Evolutionary conservation across 345 rosid species (phyloP).

Genomic region (Acer negundo): DNA sequence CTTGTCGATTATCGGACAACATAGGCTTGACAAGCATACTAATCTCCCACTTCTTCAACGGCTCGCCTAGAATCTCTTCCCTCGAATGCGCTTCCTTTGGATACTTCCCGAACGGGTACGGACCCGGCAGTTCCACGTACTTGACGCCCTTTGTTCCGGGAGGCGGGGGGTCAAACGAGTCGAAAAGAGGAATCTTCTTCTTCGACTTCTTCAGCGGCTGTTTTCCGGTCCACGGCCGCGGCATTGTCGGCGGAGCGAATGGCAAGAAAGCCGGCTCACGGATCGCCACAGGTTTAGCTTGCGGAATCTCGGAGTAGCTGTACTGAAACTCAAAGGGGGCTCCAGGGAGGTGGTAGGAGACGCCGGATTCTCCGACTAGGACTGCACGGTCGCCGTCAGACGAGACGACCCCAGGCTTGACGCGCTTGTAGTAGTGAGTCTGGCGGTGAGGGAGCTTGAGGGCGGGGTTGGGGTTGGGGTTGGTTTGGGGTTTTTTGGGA

Average conservation of each 20-base stretch:
- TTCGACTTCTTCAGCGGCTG: constrained; percentile 80
- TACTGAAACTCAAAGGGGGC: constrained; percentile 95
- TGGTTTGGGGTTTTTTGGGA: constrained; percentile 28
- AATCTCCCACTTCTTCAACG: constrained; percentile 83
- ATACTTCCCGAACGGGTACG: constrained; percentile 59
- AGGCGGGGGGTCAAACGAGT: constrained; percentile 69
- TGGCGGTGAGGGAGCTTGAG: constrained; percentile 65
- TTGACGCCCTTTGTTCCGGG: constrained; percentile 61
- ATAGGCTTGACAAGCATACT: constrained; percentile 67
- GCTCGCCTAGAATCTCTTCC: constrained; percentile 81
- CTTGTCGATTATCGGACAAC: constrained; percentile 78
- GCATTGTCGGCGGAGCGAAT: constrained; percentile 93
- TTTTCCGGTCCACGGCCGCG: constrained; percentile 97
- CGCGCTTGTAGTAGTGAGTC: constrained; percentile 74
- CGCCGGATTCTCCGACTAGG: constrained; percentile 71
- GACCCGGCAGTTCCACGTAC: constrained; percentile 74
- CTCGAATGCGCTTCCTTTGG: constrained; percentile 63
- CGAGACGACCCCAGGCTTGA: constrained; percentile 56
- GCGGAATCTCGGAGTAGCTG: constrained; percentile 89
- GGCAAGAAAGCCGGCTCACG: constrained; percentile 95
- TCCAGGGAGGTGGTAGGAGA: constrained; percentile 85
- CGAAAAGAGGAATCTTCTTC: constrained; percentile 82
- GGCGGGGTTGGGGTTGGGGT: constrained; percentile 76
- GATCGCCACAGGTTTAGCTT: constrained; percentile 79
- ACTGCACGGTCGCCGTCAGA: constrained; percentile 79